Evolutionary conservation across 2,329 filamentous ascomycete genomes (phyloP).

Genomic region (Nectriaceae sp.): DNA sequence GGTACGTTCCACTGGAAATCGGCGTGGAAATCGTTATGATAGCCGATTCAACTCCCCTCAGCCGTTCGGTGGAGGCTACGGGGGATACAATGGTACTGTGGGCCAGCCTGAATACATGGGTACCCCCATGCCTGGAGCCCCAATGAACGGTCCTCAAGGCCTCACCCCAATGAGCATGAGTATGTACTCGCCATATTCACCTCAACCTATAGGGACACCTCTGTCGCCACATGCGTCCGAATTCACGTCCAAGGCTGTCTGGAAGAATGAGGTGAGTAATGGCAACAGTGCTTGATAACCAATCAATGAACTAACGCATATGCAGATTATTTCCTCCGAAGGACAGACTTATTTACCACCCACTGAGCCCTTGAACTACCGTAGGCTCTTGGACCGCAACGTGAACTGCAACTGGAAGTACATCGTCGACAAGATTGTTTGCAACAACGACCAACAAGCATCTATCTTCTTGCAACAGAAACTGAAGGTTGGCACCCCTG

Average conservation of each 20-base stretch:
- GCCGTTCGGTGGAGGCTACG: conserved; percentile 37
- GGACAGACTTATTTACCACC: conserved; percentile 80
- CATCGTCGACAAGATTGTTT: conserved; percentile 99
- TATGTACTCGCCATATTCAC: conserved; percentile 52
- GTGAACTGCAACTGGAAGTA: conserved; percentile 99
- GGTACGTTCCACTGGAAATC: conserved; percentile 42
- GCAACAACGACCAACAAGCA: conserved; percentile 98
- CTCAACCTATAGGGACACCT: conserved; percentile 62
- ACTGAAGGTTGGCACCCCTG: conserved; percentile 90
- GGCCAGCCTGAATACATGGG: conserved; percentile 39
- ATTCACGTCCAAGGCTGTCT: conserved; percentile 61
- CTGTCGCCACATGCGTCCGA: conserved; percentile 75
- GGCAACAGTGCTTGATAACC: neutral
- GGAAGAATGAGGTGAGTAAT: conserved; percentile 56
- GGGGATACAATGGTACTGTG: conserved; percentile 36
- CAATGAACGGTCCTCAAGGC: conserved; percentile 37
- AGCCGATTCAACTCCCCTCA: conserved; percentile 41
- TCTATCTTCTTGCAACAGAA: conserved; percentile 99
- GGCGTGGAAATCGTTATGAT: conserved; percentile 52
- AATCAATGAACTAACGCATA: conserved; percentile 14
- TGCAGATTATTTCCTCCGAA: conserved; percentile 52
- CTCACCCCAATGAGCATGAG: conserved; percentile 42
- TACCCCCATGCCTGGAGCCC: conserved; percentile 34
- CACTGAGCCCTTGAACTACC: conserved; percentile 93
- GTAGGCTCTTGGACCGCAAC: conserved; percentile 89